Conservation (phyloP, 2,329 filamentous ascomycete species). For the Fusarium irregulare region DNA sequence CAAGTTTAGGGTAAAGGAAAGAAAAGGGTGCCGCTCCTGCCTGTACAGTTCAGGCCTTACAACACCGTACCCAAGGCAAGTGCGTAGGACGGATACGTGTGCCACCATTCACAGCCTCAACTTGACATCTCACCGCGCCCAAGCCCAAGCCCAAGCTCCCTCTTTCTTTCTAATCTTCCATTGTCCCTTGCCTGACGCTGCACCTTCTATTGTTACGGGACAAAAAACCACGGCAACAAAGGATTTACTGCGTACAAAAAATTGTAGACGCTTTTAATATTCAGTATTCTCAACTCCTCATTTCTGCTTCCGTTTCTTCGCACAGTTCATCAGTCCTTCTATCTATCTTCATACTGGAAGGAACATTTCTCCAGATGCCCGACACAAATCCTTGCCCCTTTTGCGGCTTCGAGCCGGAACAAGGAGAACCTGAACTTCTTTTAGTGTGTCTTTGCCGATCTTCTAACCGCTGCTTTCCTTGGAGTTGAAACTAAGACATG, state of each 20-base stretch:
- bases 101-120: slow-evolving; percentile 36
- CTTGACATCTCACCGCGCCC: slow-evolving; percentile 22
- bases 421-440: slow-evolving; percentile 51
- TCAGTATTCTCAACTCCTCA: neutral
- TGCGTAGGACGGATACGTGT: slow-evolving; percentile 23
- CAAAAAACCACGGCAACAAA: slow-evolving; percentile 1
- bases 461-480: slow-evolving; percentile 3
- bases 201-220: neutral
- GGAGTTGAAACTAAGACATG: slow-evolving; percentile 27
- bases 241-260: neutral
- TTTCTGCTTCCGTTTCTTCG: neutral
- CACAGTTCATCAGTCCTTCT: neutral
- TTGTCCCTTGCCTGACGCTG: slow-evolving; percentile 11
- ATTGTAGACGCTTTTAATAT: slow-evolving; percentile 1
- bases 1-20: neutral
- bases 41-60: neutral
- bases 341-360: neutral
- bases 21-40: neutral
- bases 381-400: slow-evolving; percentile 49
- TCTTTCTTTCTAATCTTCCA: slow-evolving; percentile 6
- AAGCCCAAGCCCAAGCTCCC: neutral
- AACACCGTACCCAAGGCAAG: neutral
- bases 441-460: slow-evolving; percentile 45
- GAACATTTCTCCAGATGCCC: slow-evolving; percentile 17
- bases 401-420: slow-evolving; percentile 49